Evolutionary conservation across 2,329 filamentous ascomycete genomes (phyloP), one percentile per base, ranked within the genome.

Genomic region (Talaromyces albobiverticillius): DNA sequence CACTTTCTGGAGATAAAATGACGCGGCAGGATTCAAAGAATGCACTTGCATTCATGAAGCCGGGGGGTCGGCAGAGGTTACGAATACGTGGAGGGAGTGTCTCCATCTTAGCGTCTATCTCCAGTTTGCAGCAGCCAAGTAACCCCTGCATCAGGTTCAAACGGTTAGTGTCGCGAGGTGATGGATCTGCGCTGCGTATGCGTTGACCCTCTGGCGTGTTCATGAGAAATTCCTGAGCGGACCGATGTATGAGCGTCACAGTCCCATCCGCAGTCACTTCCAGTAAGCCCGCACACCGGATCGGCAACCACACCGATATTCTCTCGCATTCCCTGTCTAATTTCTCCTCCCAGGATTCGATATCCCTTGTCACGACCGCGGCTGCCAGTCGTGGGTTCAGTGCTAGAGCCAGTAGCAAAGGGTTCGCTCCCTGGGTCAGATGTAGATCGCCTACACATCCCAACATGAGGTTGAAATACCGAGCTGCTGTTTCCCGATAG

Each of bases 211-310:
- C 42, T 29, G 42, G 42, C 13, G 42, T 45, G 22, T 45, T 45
- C 20, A n/a, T 45, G 42, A 45, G 42, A 26, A 45, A 45, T 45
- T 45, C 42, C 22, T 45, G 42, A 20, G 42, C 42, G 4, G 42
- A 45, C 23, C 42, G 42, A 45, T 29, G 42, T 25, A 45, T 45
- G 42, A 45, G 22, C 20, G 42, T 29, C 42, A 45, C 42, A 45
- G 22, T 29, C 42, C 42, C 42, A 45, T 25, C 42, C 22, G 42
- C 42, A 45, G 42, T 45, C 42, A 45, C 42, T 45, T 45, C 42
- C 23, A 45, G 22, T 45, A 45, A 45, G 42, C 42, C 42, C 3
- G 42, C 42, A 45, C 42, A 45, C 42, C 42, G 42, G 1, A 26
- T 45, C 42, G 42, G 42, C 22, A 45, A 26, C 6, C 8, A 3